phyloP scores from a whole-genome alignment of 2,329 filamentous ascomycete genomes.

The Colletotrichum sp. region DNA sequence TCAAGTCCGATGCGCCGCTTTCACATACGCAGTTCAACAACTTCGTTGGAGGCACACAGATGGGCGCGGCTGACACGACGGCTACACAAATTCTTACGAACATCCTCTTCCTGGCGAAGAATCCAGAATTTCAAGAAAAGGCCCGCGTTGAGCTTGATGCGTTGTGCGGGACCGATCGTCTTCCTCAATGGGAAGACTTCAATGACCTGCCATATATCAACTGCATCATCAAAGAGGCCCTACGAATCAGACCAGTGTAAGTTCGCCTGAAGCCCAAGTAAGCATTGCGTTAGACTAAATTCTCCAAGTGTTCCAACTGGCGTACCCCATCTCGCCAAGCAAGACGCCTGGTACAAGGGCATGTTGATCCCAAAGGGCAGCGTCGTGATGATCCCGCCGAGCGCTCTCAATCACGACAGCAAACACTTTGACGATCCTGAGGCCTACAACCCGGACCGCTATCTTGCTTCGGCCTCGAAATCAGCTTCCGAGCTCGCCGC shows the following conservation, averaged over 20 bases:
- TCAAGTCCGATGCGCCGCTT: constrained; percentile 29
- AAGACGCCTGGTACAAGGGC: constrained; percentile 43
- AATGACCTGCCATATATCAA: constrained; percentile 43
- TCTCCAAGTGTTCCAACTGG: neutral
- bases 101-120: constrained; percentile 46
- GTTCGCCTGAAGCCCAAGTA: neutral
- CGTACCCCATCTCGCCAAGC: neutral
- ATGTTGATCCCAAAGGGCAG: constrained; percentile 44
- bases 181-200: constrained; percentile 42
- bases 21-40: constrained; percentile 34
- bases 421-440: constrained; percentile 29
- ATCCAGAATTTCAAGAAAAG: constrained; percentile 39
- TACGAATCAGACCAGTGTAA: constrained; percentile 44
- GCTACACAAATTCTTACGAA: constrained; percentile 38
- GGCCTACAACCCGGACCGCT: constrained; percentile 33
- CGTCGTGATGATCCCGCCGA: constrained; percentile 39
- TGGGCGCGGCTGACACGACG: constrained; percentile 40
- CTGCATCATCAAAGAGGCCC: constrained; percentile 44
- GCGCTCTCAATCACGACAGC: constrained; percentile 37
- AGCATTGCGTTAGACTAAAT: neutral
- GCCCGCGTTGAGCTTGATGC: constrained; percentile 46
- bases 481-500: constrained; percentile 33
- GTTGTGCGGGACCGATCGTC: constrained; percentile 37
- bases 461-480: constrained; percentile 25
- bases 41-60: constrained; percentile 39